Percentiles rank a stretch among this genome's conserved stretches.
These are phyloP conservation scores for Cronartium quercuum DNA, from an alignment of 1,284 basidiomycete genomes.

Conservation along the genomic window DNA sequence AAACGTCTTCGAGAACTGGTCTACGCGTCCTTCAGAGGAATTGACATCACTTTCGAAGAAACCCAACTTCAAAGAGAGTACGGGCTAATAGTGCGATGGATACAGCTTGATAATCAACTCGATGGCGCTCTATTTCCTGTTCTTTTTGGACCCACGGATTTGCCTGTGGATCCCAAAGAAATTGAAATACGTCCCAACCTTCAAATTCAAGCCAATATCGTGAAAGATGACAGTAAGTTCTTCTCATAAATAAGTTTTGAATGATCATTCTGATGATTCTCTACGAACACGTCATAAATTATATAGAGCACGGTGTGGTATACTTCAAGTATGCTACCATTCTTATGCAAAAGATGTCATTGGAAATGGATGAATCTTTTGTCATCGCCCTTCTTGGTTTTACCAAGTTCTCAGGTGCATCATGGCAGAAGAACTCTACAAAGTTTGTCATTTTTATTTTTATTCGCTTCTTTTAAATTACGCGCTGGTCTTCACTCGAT, in stretches of 20 bases:
- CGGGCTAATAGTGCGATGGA: slow-evolving; percentile 74
- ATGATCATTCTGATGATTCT: background rate
- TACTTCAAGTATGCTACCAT: slow-evolving; percentile 98
- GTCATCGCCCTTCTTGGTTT: slow-evolving; percentile 88
- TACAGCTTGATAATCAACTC: slow-evolving; percentile 98
- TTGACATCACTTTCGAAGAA: slow-evolving; percentile 81
- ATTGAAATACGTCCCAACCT: slow-evolving; percentile 80
- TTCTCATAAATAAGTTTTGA: background rate
- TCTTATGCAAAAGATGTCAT: slow-evolving; percentile 84
- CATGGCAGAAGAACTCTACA: slow-evolving; percentile 66
- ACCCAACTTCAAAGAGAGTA: slow-evolving; percentile 70
- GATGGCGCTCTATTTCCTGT: slow-evolving; percentile 95
- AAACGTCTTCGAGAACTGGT: slow-evolving; percentile 80
- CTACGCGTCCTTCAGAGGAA: slow-evolving; percentile 71
- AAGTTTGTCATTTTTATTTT: slow-evolving; percentile 9
- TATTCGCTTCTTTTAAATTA: background rate
- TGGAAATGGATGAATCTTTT: slow-evolving; percentile 96
- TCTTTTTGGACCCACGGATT: slow-evolving; percentile 86
- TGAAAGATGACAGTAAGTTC: slow-evolving; percentile 79
- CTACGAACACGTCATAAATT: slow-evolving; percentile 8
- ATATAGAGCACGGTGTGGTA: slow-evolving; percentile 79
- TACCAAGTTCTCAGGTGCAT: slow-evolving; percentile 78
- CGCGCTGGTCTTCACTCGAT: background rate
- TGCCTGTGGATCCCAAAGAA: slow-evolving; percentile 71
- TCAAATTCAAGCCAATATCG: slow-evolving; percentile 76